Conservation (phyloP, 495 filamentous ascomycete species). For the Friedmanniomyces simplex region DNA sequence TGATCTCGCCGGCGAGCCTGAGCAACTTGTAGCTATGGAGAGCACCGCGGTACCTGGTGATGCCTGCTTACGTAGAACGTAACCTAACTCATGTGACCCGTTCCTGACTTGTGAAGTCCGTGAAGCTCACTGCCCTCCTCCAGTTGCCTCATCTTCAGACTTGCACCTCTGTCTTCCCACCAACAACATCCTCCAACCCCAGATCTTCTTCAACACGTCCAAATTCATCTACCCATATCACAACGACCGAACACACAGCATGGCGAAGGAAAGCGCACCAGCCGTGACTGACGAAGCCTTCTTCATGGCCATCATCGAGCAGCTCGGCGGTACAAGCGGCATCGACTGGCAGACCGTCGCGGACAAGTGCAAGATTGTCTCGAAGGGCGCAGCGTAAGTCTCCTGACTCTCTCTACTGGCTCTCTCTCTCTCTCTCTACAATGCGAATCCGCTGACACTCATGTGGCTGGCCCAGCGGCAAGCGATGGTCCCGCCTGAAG, state of each 20-base stretch:
- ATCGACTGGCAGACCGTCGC: conserved; percentile 39
- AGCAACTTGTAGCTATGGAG: too few species aligned
- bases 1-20: too few species aligned
- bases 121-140: too few species aligned
- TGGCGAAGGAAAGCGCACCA: not conserved
- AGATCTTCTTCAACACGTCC: not conserved
- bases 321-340: not conserved
- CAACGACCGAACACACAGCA: not conserved
- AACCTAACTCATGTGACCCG: too few species aligned
- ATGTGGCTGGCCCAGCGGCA: not conserved
- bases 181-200: not conserved
- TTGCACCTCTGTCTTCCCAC: not conserved
- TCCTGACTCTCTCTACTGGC: not conserved
- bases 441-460: not conserved
- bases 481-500: conserved; percentile 4
- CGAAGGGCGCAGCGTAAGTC: conserved; percentile 57
- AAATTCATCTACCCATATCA: not conserved
- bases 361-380: conserved; percentile 50
- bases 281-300: not conserved
- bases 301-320: not conserved
- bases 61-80: too few species aligned
- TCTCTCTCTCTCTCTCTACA: too few species aligned
- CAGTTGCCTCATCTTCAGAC: not conserved
- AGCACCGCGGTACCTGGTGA: too few species aligned
- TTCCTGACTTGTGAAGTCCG: too few species aligned